phyloP scores from a whole-genome alignment of 805 yeast species.

The Candida pini region DNA sequence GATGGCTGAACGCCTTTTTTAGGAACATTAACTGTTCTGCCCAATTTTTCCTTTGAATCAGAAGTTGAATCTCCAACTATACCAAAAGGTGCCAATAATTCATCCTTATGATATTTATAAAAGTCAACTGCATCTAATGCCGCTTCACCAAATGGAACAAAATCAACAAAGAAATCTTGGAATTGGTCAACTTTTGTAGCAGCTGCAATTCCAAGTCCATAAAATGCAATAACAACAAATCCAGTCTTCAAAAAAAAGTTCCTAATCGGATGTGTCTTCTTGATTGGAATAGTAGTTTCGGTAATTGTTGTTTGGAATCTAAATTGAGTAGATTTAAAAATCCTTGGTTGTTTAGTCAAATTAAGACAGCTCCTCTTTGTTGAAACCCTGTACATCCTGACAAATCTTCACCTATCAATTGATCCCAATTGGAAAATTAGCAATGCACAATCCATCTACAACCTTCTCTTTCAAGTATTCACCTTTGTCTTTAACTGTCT shows the following conservation, averaged over 20 bases:
- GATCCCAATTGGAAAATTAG: not conserved
- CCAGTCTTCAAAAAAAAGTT: conserved; percentile 23
- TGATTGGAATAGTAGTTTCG: conserved; percentile 9
- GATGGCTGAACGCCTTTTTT: conserved; percentile 34
- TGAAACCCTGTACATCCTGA: conserved; percentile 11
- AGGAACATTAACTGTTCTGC: conserved; percentile 33
- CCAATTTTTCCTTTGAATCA: conserved; percentile 33
- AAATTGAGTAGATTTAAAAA: conserved; percentile 7
- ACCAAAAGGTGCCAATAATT: conserved; percentile 13
- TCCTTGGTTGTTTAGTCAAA: conserved; percentile 8
- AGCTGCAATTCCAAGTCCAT: conserved; percentile 56
- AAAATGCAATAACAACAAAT: conserved; percentile 28
- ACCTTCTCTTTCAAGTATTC: no score
- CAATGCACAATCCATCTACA: no score
- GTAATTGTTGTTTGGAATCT: conserved; percentile 23
- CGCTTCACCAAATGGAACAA: conserved; percentile 58
- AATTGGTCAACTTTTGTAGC: conserved; percentile 53
- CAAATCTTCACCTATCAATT: no score
- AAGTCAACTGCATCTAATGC: conserved; percentile 46
- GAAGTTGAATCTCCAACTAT: conserved; percentile 24
- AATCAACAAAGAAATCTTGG: conserved; percentile 56
- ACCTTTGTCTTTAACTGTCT: no score
- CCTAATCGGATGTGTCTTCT: conserved; percentile 21
- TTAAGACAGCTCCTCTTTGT: conserved; percentile 4
- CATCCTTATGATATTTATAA: conserved; percentile 21